Evolutionary conservation across 2,329 filamentous ascomycete species (phyloP), one percentile per base, ranked within the genome.

Genomic region (Sclerotinia borealis): DNA sequence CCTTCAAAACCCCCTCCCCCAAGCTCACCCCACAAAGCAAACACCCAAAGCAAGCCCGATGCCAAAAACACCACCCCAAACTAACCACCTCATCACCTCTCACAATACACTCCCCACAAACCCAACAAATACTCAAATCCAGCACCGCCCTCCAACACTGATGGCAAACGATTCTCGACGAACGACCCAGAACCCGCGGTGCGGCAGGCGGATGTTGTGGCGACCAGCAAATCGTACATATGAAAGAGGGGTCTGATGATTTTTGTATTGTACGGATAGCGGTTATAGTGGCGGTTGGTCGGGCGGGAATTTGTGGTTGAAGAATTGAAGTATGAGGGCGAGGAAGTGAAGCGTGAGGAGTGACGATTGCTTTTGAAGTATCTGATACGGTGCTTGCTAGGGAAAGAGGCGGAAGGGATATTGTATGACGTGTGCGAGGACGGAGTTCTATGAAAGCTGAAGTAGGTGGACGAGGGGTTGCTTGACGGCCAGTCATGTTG

Each of bases 11-110:
- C 17, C 45, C 37, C 19, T 66, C 65, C 47, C 66, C 68, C 25
- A 77, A 69, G 2, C 76, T 76, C 63, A 72, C 78, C 22, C 82
- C 80, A 63, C 77, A 85, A 45, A 85, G 73, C 65, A 85, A 70
- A 70, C 82, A 85, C 19, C 83, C 82, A 71, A 83, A 85, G 70
- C 82, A 85, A 0, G 73, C 76, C 45, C 77, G 76, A 69, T 85
- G 83, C 83, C 82, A 85, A 70, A 85, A 85, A 68, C 81, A 84
- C 83, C 80, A 85, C 0, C 82, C 82, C n/a, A 85, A 76, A 67
- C 81, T 84, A 47, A 85, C 80, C 66, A 80, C 81, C 64, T 85
- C 82, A 29, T 82, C 79, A 0, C 77, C 80, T 31, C 82, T 79
- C 41, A 78, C 77, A 15, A 85, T 77, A 49, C 83, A 72, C 71